These are phyloP conservation scores for Boletus edulis DNA, from an alignment of 768 basidiomycete species.

Conservation along the genomic window DNA sequence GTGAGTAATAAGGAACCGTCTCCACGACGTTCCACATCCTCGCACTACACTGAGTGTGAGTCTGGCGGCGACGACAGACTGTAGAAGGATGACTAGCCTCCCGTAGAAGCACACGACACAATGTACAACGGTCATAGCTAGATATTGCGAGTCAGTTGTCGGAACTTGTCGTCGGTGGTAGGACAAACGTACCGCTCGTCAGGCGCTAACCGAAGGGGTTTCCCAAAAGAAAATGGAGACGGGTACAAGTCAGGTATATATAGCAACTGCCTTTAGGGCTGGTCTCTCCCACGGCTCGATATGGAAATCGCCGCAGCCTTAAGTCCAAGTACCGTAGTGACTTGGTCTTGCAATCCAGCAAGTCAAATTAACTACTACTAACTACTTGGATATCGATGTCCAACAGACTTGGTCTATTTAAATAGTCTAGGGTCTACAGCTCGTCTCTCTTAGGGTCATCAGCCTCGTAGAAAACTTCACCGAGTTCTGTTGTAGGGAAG, in stretches of 20 bases:
- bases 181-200: conserved; percentile 5
- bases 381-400: conserved; percentile 7
- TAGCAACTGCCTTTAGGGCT: conserved; percentile 25
- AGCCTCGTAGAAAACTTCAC: conserved; percentile 50
- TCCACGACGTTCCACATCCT: too few relatives aligned
- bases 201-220: conserved; percentile 33
- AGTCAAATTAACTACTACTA: neutral
- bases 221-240: conserved; percentile 14
- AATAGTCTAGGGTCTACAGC: conserved; percentile 28
- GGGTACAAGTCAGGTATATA: conserved; percentile 4
- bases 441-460: conserved; percentile 36
- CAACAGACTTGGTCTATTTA: conserved; percentile 1
- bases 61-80: too few relatives aligned
- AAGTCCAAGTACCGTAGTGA: too few relatives aligned
- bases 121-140: neutral
- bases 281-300: conserved; percentile 25
- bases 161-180: neutral
- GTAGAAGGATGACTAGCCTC: too few relatives aligned
- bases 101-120: neutral
- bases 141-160: conserved; percentile 1
- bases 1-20: too few relatives aligned
- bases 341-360: too few relatives aligned
- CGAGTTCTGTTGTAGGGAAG: conserved; percentile 44
- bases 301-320: neutral
- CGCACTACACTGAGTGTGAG: too few relatives aligned